Conservation (phyloP, 331 rosid species). For the Malus hybrid region DNA sequence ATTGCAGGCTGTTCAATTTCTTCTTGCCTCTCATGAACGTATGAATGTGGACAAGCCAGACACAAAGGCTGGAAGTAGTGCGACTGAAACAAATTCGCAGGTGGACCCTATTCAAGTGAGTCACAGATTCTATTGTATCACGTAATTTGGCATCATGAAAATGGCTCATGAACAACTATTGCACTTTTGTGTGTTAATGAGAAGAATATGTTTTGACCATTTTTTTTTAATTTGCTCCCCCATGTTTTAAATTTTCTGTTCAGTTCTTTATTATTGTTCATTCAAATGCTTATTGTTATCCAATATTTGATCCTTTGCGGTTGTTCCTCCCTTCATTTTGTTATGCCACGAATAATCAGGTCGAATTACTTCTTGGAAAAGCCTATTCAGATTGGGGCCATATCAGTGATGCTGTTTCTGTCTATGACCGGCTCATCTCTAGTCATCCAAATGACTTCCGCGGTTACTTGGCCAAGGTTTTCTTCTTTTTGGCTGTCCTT, state of each 20-base stretch:
- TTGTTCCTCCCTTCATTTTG: neutral
- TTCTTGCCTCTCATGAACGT: conserved; percentile 46
- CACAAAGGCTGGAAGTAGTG: conserved; percentile 29
- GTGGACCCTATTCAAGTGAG: conserved; percentile 83
- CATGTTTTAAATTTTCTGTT: neutral
- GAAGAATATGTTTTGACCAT: neutral
- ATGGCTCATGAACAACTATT: neutral
- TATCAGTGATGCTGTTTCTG: conserved; percentile 80
- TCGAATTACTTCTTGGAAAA: conserved; percentile 93
- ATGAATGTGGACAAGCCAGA: conserved; percentile 24
- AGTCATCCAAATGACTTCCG: conserved; percentile 79
- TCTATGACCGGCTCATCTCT: conserved; percentile 74
- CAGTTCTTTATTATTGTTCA: neutral
- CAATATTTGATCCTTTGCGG: neutral
- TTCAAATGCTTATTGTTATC: neutral
- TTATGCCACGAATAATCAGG: conserved; percentile 36
- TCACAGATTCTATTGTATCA: neutral
- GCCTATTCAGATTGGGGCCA: conserved; percentile 96
- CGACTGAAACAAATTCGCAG: conserved; percentile 25
- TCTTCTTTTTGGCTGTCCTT: neutral
- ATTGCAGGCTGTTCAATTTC: conserved; percentile 74
- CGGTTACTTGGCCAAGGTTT: conserved; percentile 91
- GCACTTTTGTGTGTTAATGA: neutral
- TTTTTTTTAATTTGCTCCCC: neutral
- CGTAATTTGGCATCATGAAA: neutral